Percentiles rank a stretch among this genome's conserved stretches.
Evolutionary conservation across 257 asterid genomes (phyloP).

Genomic region (Petunia secreta): DNA sequence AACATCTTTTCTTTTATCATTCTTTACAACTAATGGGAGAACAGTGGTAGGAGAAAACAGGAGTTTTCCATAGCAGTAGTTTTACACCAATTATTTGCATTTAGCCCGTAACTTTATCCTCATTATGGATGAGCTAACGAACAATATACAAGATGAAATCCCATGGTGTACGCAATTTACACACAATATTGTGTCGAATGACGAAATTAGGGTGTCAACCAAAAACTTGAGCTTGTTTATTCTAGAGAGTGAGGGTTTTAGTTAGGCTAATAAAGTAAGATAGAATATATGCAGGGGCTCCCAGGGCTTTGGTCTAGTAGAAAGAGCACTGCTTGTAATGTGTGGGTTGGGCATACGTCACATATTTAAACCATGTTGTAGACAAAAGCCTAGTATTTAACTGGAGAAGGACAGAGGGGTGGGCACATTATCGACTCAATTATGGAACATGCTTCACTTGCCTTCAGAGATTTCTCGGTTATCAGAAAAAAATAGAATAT

Average conservation of each 20-base stretch:
- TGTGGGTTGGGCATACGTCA: no score
- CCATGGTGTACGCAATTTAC: neutral
- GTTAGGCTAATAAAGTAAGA: neutral
- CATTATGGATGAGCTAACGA: neutral
- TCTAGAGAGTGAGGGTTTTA: neutral
- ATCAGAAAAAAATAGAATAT: neutral
- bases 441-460: no score
- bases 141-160: neutral
- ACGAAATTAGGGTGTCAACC: neutral
- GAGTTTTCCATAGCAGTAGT: neutral
- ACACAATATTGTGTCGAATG: neutral
- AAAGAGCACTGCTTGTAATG: no score
- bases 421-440: no score
- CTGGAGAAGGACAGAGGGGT: no score
- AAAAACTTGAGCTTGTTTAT: neutral
- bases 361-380: no score
- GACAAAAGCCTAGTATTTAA: no score
- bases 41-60: neutral
- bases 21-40: neutral
- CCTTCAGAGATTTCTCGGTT: no score
- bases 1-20: neutral
- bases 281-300: neutral
- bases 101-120: neutral
- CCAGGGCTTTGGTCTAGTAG: no score
- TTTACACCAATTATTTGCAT: constrained; percentile 1